Base-by-base conservation (phyloP, 2,329 filamentous ascomycete species). In the Zymoseptoria brevis region DNA sequence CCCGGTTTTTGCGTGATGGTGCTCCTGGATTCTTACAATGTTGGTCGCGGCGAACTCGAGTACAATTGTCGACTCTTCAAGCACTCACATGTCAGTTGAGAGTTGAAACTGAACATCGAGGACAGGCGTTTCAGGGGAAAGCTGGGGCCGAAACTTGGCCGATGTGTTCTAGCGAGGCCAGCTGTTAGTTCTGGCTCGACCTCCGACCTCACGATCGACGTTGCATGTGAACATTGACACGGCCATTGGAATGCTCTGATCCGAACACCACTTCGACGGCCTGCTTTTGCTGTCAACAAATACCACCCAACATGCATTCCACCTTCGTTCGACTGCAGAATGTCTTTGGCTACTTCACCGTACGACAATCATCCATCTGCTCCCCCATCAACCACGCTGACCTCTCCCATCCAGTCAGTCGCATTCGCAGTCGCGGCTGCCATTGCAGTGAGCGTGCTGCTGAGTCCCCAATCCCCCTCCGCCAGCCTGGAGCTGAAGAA, bases 281-380 rank as follows among this genome's bases (percentile, higher is more conserved):
- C 30, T 16, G 30, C 8, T n/a, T n/a, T 16, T n/a, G 4, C 16
- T n/a, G 5, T 16, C 35, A 16, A 45, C 11, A 4, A 52, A 48
- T 48, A 29, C 55, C 22, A 29, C 1, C 71, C 77, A 81, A 61
- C 62, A 97, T 99, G 94, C 87, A 96, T 77, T 95, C 90, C 72
- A 84, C 88, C 53, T 77, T 96, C 54, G 90, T 89, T 63, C 89
- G 94, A 67, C 75, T 87, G 66, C 94, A 99, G 76, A 93, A 90
- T 77, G 87, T 91, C 74, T 99, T 99, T 74, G 91, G 94, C 75
- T 96, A 96, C 84, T 96, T 97, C 81, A 97, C 94, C 35, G 35
- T 45, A 45, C 11, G 35, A 45, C 2, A 6, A 0, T 45, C 35
- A 13, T 22, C 21, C 35, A 0, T n/a, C 35, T 45, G 7, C 35